phyloP scores from a whole-genome alignment of 345 rosid species.

The Brassica cretica region DNA sequence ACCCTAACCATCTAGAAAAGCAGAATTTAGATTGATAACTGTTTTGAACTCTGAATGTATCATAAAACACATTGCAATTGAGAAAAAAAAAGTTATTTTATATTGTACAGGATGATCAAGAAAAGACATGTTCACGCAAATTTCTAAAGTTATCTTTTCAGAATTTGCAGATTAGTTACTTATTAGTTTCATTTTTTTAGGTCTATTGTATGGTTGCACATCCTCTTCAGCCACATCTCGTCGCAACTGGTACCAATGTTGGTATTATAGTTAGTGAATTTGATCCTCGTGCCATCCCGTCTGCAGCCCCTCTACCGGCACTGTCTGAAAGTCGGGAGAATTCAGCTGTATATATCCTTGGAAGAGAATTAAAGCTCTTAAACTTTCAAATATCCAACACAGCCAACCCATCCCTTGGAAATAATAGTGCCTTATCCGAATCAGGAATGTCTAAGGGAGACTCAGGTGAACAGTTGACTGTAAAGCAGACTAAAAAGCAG shows the following conservation, averaged over 20 bases:
- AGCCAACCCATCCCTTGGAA: conserved; percentile 84
- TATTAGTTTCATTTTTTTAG: conserved; percentile 48
- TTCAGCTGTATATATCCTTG: conserved; percentile 84
- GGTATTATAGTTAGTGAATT: conserved; percentile 95
- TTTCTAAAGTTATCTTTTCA: background rate
- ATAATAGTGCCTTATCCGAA: conserved; percentile 83
- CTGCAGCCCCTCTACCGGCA: conserved; percentile 83
- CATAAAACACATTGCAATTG: background rate
- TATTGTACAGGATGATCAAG: background rate
- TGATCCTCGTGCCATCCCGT: conserved; percentile 91
- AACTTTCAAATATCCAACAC: conserved; percentile 84
- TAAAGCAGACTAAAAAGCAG: conserved; percentile 87
- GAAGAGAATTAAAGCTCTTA: conserved; percentile 82
- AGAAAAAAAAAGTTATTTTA: background rate
- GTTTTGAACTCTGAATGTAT: conserved; percentile 16
- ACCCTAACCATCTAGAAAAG: background rate
- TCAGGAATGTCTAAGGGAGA: conserved; percentile 83
- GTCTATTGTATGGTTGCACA: conserved; percentile 98
- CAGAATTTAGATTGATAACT: conserved; percentile 17
- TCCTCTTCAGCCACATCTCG: conserved; percentile 97
- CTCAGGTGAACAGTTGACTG: conserved; percentile 63
- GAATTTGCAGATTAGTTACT: conserved; percentile 30
- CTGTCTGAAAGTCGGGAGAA: conserved; percentile 87
- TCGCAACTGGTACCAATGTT: conserved; percentile 90
- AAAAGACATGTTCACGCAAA: background rate